phyloP scores from a whole-genome alignment of 2,329 filamentous ascomycete species.

The Stagonosporopsis vannaccii region DNA sequence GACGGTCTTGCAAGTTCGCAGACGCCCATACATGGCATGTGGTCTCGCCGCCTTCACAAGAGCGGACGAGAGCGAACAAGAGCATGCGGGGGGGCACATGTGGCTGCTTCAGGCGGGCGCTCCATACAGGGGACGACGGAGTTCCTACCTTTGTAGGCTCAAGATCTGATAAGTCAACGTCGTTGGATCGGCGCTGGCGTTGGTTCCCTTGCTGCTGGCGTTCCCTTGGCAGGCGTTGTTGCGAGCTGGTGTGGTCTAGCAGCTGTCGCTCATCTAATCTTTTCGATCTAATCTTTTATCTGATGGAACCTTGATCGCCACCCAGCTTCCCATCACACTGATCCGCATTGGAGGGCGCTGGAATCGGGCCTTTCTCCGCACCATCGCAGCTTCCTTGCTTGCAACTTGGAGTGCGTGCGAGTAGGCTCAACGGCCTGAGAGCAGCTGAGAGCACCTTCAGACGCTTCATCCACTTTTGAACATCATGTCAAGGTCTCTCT shows the following conservation, averaged over 20 bases:
- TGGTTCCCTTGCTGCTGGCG: conserved; percentile 7
- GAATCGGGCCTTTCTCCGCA: conserved; percentile 3
- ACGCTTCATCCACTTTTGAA: too few relatives aligned
- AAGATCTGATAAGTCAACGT: conserved; percentile 14
- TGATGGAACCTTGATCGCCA: neutral
- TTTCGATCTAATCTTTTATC: neutral
- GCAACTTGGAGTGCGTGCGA: too few relatives aligned
- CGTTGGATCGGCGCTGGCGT: neutral
- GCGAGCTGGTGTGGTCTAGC: neutral
- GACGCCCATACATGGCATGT: neutral
- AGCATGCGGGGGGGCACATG: neutral
- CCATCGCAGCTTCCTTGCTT: neutral
- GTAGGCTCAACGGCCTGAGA: too few relatives aligned
- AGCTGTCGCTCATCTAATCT: conserved; percentile 10
- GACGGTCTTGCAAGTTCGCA: conserved; percentile 8
- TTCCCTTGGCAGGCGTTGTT: conserved; percentile 10
- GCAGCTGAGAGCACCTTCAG: too few relatives aligned
- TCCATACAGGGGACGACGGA: conserved; percentile 1
- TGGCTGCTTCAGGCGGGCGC: conserved; percentile 5
- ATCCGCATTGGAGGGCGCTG: neutral
- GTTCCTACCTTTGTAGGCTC: neutral
- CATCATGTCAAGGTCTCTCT: too few relatives aligned
- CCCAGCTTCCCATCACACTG: neutral
- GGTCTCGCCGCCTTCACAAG: conserved; percentile 4
- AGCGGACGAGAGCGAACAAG: conserved; percentile 6